Conservation (phyloP, 768 basidiomycete species). For the Arthromyces matolae region DNA sequence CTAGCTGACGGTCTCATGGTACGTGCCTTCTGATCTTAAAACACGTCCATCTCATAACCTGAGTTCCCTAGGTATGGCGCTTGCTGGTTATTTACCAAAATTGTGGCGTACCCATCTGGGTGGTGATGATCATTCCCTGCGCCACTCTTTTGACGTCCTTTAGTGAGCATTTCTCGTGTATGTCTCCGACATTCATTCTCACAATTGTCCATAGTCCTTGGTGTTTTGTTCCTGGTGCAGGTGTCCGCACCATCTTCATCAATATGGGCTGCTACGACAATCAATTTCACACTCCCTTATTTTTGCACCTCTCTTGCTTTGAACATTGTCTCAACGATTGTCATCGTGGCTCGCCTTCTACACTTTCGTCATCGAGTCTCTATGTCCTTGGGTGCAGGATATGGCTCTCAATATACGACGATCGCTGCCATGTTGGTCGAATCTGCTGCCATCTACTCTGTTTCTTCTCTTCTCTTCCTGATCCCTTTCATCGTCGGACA, state of each 20-base stretch:
- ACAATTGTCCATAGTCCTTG: background rate
- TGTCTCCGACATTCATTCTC: too few relatives aligned
- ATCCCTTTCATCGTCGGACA: slow-evolving; percentile 17
- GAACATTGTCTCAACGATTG: slow-evolving; percentile 30
- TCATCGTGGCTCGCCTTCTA: slow-evolving; percentile 28
- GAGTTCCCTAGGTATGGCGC: slow-evolving; percentile 10
- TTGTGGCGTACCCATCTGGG: background rate
- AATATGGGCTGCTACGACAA: slow-evolving; percentile 13
- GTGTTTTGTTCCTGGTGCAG: slow-evolving; percentile 9
- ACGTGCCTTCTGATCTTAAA: background rate
- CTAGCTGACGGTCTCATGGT: slow-evolving; percentile 22
- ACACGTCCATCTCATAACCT: background rate
- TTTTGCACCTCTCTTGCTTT: slow-evolving; percentile 24
- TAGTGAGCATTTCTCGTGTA: background rate
- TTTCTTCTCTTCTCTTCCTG: slow-evolving; percentile 27
- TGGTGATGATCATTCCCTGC: slow-evolving; percentile 2
- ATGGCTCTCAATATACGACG: slow-evolving; percentile 23
- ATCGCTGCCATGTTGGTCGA: slow-evolving; percentile 33
- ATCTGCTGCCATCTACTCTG: slow-evolving; percentile 27
- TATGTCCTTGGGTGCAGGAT: slow-evolving; percentile 18
- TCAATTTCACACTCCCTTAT: slow-evolving; percentile 23
- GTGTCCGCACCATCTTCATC: slow-evolving; percentile 6
- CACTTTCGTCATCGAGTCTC: slow-evolving; percentile 15
- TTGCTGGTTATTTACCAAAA: slow-evolving; percentile 11
- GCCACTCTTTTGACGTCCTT: background rate